A percentile compares a stretch with the other conserved stretches of the same genome.
Evolutionary conservation across 2,329 filamentous ascomycete genomes (phyloP).

Genomic region (Colletotrichum sp.): DNA sequence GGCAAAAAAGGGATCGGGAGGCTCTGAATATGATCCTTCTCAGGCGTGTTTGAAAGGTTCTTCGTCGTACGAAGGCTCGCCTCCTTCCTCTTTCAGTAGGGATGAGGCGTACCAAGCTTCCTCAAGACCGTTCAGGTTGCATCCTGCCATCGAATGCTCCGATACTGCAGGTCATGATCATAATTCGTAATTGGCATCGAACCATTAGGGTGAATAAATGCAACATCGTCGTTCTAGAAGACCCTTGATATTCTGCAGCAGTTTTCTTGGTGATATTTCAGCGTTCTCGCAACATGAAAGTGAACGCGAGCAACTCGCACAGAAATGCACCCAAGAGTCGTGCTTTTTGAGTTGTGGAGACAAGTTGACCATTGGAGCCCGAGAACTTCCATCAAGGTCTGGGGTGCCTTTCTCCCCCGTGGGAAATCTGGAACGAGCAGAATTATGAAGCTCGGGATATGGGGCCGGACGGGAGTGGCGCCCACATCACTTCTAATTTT

Average conservation of each 20-base stretch:
- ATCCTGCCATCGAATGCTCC: background rate
- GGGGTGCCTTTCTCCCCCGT: background rate
- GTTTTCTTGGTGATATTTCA: background rate
- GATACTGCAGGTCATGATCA: background rate
- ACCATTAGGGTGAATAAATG: background rate
- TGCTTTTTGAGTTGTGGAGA: background rate
- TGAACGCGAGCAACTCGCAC: background rate
- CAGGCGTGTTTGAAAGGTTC: background rate
- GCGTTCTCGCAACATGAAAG: background rate
- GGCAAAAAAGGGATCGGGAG: background rate
- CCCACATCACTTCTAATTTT: background rate
- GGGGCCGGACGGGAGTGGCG: conserved; percentile 6
- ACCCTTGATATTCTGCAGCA: background rate
- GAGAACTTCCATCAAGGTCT: background rate
- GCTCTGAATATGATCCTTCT: background rate
- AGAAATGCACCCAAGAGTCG: background rate
- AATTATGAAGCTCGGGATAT: background rate
- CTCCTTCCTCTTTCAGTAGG: background rate
- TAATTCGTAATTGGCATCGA: background rate
- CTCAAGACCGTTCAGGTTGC: background rate
- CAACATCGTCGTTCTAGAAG: background rate
- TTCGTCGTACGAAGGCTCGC: too few relatives aligned
- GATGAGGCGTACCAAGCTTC: background rate
- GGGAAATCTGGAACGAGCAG: background rate
- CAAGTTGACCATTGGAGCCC: background rate